Evolutionary conservation across 805 yeast species (phyloP), one percentile per base, ranked within the genome.

Genomic region (Candida manassasensis): DNA sequence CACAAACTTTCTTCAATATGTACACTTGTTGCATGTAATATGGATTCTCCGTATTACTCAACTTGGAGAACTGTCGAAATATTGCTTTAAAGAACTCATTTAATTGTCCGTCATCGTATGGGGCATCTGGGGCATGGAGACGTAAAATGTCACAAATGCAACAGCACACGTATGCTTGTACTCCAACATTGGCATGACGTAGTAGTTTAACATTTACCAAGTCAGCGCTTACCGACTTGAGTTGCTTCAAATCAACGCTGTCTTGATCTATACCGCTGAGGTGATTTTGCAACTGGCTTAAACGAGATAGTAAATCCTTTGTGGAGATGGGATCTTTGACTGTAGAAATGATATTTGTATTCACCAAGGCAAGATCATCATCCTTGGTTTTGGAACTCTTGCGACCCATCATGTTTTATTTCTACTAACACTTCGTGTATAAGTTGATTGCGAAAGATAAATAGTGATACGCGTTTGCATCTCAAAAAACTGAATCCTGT

Each of bases 61-160:
- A 56, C 31, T 67, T 69, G 36, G 67, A 67, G 44, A 89, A 74
- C 51, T 84, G 88, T 18, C 60, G 54, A 41, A 82, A 69, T 48
- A 87, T 76, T 6, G 84, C 65, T 43, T 70, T 74, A 61, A 88
- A 86, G 13, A 86, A 72, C 3, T 67, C 79, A 1, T 77, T 63
- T 25, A 88, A 63, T 44, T 82, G 80, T 2, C 62, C 43, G 16
- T 79, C 77, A 2, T 83, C 76, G 56, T 73, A 88, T 3, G 97
- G 96, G 5, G 96, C 95, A 52, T 88, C 85, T 0, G 96, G 96
- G 0, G 95, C 96, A 49, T 71, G 81, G 11, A 89, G 55, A 39
- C 95, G 67, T 27, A 88, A 57, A 7, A 89, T 65, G 52, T 88
- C 95, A 4, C 87, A 69, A 6, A 87, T 43, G 43, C 93, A 79